Evolutionary conservation across 805 yeast genomes (phyloP), one percentile per base, ranked within the genome.

Genomic region (Dipodascopsis uninucleata): DNA sequence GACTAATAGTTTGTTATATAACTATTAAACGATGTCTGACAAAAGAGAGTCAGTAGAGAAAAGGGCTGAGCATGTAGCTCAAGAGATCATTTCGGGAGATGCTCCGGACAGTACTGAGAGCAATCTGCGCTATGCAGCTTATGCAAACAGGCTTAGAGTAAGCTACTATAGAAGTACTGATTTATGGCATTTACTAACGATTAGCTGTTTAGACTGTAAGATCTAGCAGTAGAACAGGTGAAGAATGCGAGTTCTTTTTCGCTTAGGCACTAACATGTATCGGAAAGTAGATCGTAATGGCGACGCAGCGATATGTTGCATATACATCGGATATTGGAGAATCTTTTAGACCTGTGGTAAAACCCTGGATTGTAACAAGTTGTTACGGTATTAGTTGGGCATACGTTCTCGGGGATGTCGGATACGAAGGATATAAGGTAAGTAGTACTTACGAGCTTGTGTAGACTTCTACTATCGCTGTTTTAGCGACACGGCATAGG

Each of bases 241-340:
- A n/a, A n/a, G n/a, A n/a, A n/a, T n/a, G n/a, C n/a, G n/a, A n/a
- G n/a, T n/a, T n/a, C n/a, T n/a, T n/a, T n/a, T n/a, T n/a, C n/a
- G n/a, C n/a, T n/a, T n/a, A n/a, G n/a, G n/a, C n/a, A n/a, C n/a
- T n/a, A n/a, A n/a, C n/a, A n/a, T n/a, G n/a, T n/a, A n/a, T 9
- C 9, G n/a, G 16, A n/a, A 5, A 12, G 20, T 25, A 62, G 61
- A 82, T 85, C 47, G 69, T 83, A 37, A 56, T 72, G 39, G 86
- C 93, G 4, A 76, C 89, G 12, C 90, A 82, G 60, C 68, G 94
- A 57, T 85, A 85, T 58, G 85, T 85, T 21, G 95, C 95, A 1
- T 85, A 85, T 64, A 84, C 94, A 2, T 82, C 89, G 0, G 95
- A 85, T 61, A 78, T 85, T 56, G 95, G 95, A 25, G 95, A 85